Percentiles rank a stretch among this genome's conserved stretches.
These are phyloP conservation scores for Pleomassaria siparia DNA, from an alignment of 2,329 filamentous ascomycete species.

Conservation along the genomic window DNA sequence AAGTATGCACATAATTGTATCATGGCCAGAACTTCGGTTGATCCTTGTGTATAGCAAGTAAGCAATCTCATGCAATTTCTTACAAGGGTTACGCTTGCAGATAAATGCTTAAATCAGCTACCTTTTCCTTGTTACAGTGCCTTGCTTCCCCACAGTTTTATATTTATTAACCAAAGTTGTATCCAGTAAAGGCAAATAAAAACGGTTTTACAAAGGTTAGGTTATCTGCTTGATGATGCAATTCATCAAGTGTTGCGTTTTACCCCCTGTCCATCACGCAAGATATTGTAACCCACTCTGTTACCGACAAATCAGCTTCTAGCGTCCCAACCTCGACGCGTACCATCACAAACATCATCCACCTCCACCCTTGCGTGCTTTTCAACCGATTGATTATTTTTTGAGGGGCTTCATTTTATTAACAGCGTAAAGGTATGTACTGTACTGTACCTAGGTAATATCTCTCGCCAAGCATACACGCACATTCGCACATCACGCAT, in stretches of 20 bases:
- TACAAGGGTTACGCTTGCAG: slow-evolving; percentile 9
- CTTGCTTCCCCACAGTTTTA: slow-evolving; percentile 10
- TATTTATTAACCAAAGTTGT: slow-evolving; percentile 6
- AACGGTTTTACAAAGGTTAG: too few species aligned
- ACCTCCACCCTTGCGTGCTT: slow-evolving; percentile 28
- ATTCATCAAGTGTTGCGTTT: too few species aligned
- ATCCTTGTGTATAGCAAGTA: background rate
- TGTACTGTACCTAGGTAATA: too few species aligned
- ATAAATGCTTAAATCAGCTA: slow-evolving; percentile 5
- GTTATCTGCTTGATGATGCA: slow-evolving; percentile 9
- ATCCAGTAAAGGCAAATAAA: slow-evolving; percentile 8
- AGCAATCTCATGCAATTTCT: too few species aligned
- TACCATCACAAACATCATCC: slow-evolving; percentile 8
- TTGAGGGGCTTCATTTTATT: too few species aligned
- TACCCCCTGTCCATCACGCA: slow-evolving; percentile 36
- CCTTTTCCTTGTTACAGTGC: too few species aligned
- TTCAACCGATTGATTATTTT: background rate
- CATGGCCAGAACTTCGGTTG: slow-evolving; percentile 15
- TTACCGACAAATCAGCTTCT: slow-evolving; percentile 26
- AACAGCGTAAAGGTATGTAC: too few species aligned
- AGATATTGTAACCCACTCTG: slow-evolving; percentile 22
- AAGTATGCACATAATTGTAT: slow-evolving; percentile 33
- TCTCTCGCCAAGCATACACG: too few species aligned
- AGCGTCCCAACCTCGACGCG: slow-evolving; percentile 3
- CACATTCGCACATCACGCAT: too few species aligned